Conservation (phyloP, 208 protist species). For the Wallacemonas sp. region DNA sequence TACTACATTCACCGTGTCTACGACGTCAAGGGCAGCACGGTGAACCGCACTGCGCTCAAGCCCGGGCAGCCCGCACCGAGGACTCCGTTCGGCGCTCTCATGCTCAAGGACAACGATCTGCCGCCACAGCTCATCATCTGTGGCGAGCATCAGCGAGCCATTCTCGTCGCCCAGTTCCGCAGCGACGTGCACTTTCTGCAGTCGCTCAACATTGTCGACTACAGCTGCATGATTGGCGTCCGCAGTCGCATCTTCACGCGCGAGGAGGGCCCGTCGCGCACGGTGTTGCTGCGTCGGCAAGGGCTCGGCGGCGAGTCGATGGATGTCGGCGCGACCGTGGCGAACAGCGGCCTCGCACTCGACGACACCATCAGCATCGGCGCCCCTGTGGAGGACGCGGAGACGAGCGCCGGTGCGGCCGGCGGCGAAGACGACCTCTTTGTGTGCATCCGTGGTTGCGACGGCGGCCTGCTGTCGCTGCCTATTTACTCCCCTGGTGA, state of each 20-base stretch:
- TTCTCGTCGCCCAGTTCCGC: constrained; percentile 87
- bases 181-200: constrained; percentile 83
- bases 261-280: constrained; percentile 67
- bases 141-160: constrained; percentile 62
- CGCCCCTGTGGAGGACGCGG: neutral
- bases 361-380: constrained; percentile 8
- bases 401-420: neutral
- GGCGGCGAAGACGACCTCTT: constrained; percentile 41
- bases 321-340: constrained; percentile 19
- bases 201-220: constrained; percentile 88
- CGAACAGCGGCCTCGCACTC: constrained; percentile 19
- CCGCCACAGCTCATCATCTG: constrained; percentile 85
- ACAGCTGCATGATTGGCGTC: constrained; percentile 92
- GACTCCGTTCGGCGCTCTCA: constrained; percentile 76
- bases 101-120: constrained; percentile 91
- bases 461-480: constrained; percentile 80
- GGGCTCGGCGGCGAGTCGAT: constrained; percentile 9
- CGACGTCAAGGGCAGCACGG: constrained; percentile 92
- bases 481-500: constrained; percentile 72
- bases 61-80: constrained; percentile 58
- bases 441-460: constrained; percentile 74
- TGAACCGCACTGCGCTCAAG: constrained; percentile 62
- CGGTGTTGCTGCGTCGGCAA: constrained; percentile 40
- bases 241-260: constrained; percentile 77
- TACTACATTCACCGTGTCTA: constrained; percentile 92